Evolutionary conservation across 495 filamentous ascomycete genomes (phyloP).

Genomic region (Physcia stellaris): DNA sequence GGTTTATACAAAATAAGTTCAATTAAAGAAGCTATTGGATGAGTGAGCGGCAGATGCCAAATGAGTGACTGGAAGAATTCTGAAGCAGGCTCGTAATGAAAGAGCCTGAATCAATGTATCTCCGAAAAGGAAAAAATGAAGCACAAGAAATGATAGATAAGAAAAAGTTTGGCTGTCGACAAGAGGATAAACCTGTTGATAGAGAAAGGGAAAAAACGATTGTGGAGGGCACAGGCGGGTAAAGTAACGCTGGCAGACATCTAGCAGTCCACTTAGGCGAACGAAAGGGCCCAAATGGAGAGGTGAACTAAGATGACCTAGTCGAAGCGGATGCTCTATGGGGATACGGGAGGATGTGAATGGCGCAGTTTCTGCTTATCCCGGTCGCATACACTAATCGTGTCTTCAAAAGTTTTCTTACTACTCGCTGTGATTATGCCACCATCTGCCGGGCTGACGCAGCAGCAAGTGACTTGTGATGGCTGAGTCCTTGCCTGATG

Average conservation of each 20-base stretch:
- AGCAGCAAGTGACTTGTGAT: background rate
- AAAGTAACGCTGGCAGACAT: slow-evolving; percentile 15
- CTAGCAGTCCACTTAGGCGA: background rate
- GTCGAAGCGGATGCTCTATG: slow-evolving; percentile 6
- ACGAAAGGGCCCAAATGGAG: slow-evolving; percentile 2
- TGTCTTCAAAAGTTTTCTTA: slow-evolving; percentile 13
- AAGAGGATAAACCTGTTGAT: slow-evolving; percentile 11
- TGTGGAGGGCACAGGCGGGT: slow-evolving; percentile 18
- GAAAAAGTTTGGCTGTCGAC: slow-evolving; percentile 14
- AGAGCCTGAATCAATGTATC: slow-evolving; percentile 12
- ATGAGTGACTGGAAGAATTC: too few species aligned
- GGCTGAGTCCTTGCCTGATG: background rate
- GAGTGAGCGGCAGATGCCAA: too few species aligned
- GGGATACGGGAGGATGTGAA: slow-evolving; percentile 16
- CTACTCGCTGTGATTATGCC: slow-evolving; percentile 9
- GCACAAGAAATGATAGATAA: slow-evolving; percentile 16
- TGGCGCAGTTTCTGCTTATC: slow-evolving; percentile 16
- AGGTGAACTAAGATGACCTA: slow-evolving; percentile 4
- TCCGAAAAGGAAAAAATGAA: slow-evolving; percentile 19
- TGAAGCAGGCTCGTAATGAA: slow-evolving; percentile 11
- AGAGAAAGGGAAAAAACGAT: slow-evolving; percentile 17
- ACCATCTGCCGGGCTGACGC: slow-evolving; percentile 4
- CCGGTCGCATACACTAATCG: slow-evolving; percentile 14
- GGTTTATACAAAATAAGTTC: too few species aligned
- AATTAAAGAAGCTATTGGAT: too few species aligned